phyloP scores from a whole-genome alignment of 176 grass and related monocot genomes.

The Carex littledalei region DNA sequence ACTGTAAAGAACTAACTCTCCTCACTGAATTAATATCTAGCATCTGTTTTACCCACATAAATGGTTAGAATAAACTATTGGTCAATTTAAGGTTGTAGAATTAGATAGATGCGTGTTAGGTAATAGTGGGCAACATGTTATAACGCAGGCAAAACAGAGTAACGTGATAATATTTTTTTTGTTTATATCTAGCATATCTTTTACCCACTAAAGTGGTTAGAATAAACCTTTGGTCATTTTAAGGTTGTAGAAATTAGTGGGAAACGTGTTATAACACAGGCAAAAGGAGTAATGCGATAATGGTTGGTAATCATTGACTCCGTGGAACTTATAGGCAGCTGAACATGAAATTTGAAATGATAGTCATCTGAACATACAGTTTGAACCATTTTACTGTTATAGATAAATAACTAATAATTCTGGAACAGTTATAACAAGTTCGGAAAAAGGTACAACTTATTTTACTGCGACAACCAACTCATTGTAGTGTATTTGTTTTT shows the following conservation, averaged over 20 bases:
- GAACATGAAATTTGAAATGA: not conserved
- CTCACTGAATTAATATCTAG: not conserved
- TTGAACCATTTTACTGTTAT: not conserved
- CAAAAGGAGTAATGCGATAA: not conserved
- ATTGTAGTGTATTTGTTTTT: not conserved
- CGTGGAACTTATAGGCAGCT: not conserved
- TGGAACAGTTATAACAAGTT: not conserved
- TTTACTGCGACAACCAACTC: not conserved
- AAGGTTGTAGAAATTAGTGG: not conserved
- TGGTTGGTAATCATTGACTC: not conserved
- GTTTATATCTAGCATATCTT: not conserved
- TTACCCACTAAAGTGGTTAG: not conserved
- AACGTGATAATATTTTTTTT: not conserved
- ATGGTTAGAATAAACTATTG: not conserved
- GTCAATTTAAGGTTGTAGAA: not conserved
- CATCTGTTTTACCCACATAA: not conserved
- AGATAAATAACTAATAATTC: not conserved
- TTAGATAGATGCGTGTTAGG: not conserved
- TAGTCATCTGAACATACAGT: not conserved
- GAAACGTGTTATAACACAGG: not conserved
- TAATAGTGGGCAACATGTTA: not conserved
- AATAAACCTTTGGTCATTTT: not conserved
- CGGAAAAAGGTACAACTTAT: not conserved
- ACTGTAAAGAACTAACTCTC: constrained; percentile 9
- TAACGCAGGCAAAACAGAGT: not conserved